phyloP scores from a whole-genome alignment of 2,329 filamentous ascomycete species.

The Arthrinium phaeospermum region DNA sequence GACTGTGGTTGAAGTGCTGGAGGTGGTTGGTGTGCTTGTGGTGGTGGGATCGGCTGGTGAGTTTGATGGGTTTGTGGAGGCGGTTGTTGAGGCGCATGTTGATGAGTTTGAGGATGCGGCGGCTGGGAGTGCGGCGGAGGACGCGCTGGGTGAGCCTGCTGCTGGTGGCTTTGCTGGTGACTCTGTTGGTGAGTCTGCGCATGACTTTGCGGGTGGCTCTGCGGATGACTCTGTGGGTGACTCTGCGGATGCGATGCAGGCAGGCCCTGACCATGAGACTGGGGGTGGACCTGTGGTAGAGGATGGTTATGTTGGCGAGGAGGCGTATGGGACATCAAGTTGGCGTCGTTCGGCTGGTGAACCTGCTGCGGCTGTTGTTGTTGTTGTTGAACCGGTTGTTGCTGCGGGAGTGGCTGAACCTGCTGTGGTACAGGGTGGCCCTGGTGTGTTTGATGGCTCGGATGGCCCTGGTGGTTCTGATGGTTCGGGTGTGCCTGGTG shows the following conservation, averaged over 20 bases:
- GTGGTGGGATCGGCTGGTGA: constrained; percentile 32
- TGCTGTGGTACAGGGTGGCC: constrained; percentile 34
- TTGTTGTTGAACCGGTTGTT: constrained; percentile 37
- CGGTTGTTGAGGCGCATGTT: constrained; percentile 27
- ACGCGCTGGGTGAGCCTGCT: constrained; percentile 35
- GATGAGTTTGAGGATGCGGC: constrained; percentile 18
- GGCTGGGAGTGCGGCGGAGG: constrained; percentile 33
- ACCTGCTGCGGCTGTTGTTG: constrained; percentile 37
- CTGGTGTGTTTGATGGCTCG: constrained; percentile 25
- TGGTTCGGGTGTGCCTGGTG: constrained; percentile 24
- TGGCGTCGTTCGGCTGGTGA: constrained; percentile 35
- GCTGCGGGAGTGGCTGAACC: constrained; percentile 34
- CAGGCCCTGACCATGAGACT: constrained; percentile 27
- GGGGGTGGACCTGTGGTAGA: constrained; percentile 19
- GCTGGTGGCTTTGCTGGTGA: constrained; percentile 32
- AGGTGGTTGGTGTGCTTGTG: constrained; percentile 34
- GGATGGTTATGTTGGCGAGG: constrained; percentile 32
- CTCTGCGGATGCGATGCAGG: constrained; percentile 18
- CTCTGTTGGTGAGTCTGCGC: constrained; percentile 26
- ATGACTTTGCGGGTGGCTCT: constrained; percentile 30
- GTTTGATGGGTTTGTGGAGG: constrained; percentile 31
- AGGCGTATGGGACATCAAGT: constrained; percentile 39
- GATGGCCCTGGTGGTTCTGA: constrained; percentile 23
- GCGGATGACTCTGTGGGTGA: constrained; percentile 15
- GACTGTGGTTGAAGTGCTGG: constrained; percentile 35